Evolutionary conservation across 139 green algal species (phyloP), one percentile per base, ranked within the genome.

Genomic region (Coccomyxa sp.): DNA sequence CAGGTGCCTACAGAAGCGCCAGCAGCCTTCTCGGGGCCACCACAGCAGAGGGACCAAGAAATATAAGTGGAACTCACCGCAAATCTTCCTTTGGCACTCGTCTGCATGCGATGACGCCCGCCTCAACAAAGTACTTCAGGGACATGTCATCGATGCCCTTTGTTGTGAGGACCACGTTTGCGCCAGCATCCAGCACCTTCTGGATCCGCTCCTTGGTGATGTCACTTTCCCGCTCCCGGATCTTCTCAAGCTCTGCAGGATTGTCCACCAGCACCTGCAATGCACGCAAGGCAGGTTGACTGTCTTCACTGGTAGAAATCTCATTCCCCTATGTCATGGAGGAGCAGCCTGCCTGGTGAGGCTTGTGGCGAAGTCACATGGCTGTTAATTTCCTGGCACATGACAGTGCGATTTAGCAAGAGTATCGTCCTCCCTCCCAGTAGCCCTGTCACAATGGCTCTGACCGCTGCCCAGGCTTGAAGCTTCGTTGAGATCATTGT

Each of bases 51-150:
- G 5, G 50, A 64, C 50, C 5, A 7, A 18, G 22, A 6, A 58
- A 64, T 22, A 31, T 7, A 38, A 6, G 12, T 34, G n/a, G 29
- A 41, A 7, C 75, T 2, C 83, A 95, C 92, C 89, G 89, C 58
- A 99, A 80, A 86, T 99, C 96, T 38, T 99, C 95, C 84, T 98
- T 98, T 44, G 92, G 90, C 35, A 99, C 96, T 10, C 96, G 81
- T 14, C 96, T 85, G 74, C 88, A 94, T 36, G 93, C 95, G 58
- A 99, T 96, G 34, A 86, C 90, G 14, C 94, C 94, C 24, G 94
- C 94, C 89, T 99, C 96, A 71, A 99, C 96, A 89, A 99, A 99
- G 87, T 99, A 98, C 83, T 99, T 99, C 74, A 99, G 90, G 14
- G 87, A 88, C 90, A 97, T 95, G 89, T 99, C 96, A 80, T 99